Evolutionary conservation across 306 rosid species (phyloP).

Genomic region (Neltuma alba): DNA sequence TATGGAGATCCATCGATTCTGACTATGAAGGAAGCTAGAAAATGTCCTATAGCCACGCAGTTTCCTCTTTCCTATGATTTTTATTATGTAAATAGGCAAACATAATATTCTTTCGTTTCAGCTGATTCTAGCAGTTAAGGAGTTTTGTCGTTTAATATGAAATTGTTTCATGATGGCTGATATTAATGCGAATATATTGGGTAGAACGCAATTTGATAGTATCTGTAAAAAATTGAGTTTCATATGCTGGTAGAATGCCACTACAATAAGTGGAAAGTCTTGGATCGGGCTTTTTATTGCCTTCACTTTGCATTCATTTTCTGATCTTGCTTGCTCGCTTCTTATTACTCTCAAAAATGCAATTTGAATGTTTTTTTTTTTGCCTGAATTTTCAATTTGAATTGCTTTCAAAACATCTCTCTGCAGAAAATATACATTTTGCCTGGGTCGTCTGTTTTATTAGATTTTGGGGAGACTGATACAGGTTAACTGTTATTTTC

Average conservation of each 20-base stretch:
- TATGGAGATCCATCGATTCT: constrained; percentile 1
- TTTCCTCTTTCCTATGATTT: neutral
- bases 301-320: no score
- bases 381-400: no score
- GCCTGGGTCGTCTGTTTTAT: neutral
- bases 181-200: neutral
- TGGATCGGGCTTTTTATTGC: neutral
- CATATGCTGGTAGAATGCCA: neutral
- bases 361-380: no score
- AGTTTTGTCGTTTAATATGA: constrained; percentile 1
- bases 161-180: neutral
- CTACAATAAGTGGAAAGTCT: neutral
- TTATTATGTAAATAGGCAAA: constrained; percentile 41
- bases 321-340: neutral
- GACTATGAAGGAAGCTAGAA: constrained; percentile 11
- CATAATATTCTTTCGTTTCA: constrained; percentile 5
- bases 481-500: neutral
- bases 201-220: neutral
- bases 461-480: no score
- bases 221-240: neutral
- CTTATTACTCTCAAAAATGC: no score
- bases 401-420: no score
- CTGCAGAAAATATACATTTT: no score
- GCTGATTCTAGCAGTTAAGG: constrained; percentile 4
- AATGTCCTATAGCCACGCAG: neutral